Evolutionary conservation across 2,329 filamentous ascomycete genomes (phyloP).

Genomic region (Cytospora piceae): DNA sequence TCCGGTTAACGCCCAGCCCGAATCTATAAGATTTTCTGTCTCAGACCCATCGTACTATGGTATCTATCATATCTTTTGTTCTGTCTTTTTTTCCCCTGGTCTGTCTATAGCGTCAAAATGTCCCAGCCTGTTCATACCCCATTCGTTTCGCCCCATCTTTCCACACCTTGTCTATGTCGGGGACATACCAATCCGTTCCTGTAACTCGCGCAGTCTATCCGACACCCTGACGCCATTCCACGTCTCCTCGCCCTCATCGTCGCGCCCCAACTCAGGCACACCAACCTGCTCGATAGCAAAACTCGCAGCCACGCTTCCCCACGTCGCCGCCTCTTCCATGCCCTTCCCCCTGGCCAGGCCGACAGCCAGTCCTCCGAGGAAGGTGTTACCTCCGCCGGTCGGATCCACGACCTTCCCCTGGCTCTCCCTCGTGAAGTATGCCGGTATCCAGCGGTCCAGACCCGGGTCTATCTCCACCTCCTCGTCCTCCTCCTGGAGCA

Average conservation of each 20-base stretch:
- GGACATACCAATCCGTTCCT: conserved; percentile 40
- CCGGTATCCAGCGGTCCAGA: conserved; percentile 75
- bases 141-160: background rate
- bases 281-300: conserved; percentile 96
- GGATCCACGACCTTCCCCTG: conserved; percentile 75
- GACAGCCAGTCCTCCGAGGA: conserved; percentile 66
- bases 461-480: conserved; percentile 67
- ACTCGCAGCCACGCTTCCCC: conserved; percentile 82
- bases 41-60: background rate
- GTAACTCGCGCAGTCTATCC: conserved; percentile 57
- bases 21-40: conserved; percentile 6
- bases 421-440: conserved; percentile 61
- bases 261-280: conserved; percentile 63
- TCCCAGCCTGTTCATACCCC: background rate
- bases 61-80: background rate
- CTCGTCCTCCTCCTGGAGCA: conserved; percentile 40
- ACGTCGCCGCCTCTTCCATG: conserved; percentile 73
- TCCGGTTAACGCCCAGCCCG: conserved; percentile 7
- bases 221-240: conserved; percentile 65
- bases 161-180: background rate
- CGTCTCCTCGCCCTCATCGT: conserved; percentile 53
- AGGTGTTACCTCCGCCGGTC: conserved; percentile 92
- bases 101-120: background rate
- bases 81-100: background rate
- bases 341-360: conserved; percentile 62